Evolutionary conservation across 805 yeast genomes (phyloP), one percentile per base, ranked within the genome.

Genomic region (Ogataea methanolica): DNA sequence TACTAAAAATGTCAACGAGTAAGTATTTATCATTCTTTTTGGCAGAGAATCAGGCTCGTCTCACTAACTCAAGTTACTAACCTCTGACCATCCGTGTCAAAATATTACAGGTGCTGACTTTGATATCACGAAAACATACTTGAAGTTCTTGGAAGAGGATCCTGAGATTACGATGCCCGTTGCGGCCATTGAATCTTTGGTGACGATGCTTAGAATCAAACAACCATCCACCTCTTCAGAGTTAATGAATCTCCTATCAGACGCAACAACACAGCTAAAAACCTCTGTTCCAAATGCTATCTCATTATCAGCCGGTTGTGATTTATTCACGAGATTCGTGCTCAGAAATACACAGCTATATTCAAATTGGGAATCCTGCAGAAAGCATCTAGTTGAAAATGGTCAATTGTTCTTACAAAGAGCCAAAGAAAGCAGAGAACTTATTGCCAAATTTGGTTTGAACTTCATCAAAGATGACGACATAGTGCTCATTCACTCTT

Each of bases 151-250:
- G 52, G 80, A 79, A 56, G 96, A 90, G 43, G 97, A 94, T 68
- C 76, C 88, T n/a, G 98, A 94, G 48, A 88, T 94, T 82, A 91
- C 99, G 6, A 94, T 91, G 97, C 99, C 99, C 1, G 88, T 94
- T 33, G 99, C 99, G 39, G 99, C 99, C 34, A 94, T 94, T 60
- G 98, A 94, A 71, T 82, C 96, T 12, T 73, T 94, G 40, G 96
- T 94, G 26, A 86, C 94, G 8, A 77, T 94, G 68, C 69, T 92
- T 29, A 77, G 83, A 53, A 80, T 83, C 42, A 84, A 89, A 57
- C 90, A 89, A 63, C 97, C 99, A 7, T 77, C 89, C 9, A 94
- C 99, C 0, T 89, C 96, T 2, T 88, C 97, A 2, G 99, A 94
- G 64, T 77, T 94, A 61, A 91, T 91, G 59, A 86, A 81, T 44